Percentiles rank a stretch among this genome's conserved stretches.
phyloP scores from a whole-genome alignment of 441 rosid genomes.

The Raphanus hybrid region DNA sequence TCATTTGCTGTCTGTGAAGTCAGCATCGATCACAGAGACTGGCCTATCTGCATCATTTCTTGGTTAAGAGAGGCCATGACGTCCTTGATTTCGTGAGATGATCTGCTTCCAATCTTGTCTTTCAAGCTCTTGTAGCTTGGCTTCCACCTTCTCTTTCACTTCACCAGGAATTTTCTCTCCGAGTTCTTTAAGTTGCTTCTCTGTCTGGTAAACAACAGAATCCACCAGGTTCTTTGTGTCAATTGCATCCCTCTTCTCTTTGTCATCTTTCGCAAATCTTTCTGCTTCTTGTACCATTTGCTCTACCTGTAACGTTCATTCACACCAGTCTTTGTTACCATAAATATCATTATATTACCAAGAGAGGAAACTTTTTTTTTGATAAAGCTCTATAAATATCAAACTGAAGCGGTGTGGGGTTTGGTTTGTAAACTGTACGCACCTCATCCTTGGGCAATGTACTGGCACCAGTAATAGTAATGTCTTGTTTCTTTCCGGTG shows the following conservation, averaged over 20 bases:
- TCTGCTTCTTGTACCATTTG: slow-evolving; percentile 92
- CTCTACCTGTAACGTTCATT: slow-evolving; percentile 57
- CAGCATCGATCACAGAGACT: slow-evolving; percentile 65
- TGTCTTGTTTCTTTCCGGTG: too few species aligned
- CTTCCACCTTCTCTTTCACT: slow-evolving; percentile 85
- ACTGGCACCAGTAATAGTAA: too few species aligned
- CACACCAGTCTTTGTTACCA: too few species aligned
- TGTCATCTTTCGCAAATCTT: slow-evolving; percentile 84
- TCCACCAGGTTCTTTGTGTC: slow-evolving; percentile 98
- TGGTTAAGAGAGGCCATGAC: slow-evolving; percentile 87
- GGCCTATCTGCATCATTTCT: slow-evolving; percentile 89
- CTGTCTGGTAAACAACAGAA: slow-evolving; percentile 83
- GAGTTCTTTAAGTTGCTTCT: slow-evolving; percentile 90
- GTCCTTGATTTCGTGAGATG: slow-evolving; percentile 79
- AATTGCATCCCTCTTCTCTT: slow-evolving; percentile 89
- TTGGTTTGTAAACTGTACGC: too few species aligned
- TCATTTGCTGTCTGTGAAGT: slow-evolving; percentile 83
- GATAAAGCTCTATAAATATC: too few species aligned
- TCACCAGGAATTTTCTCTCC: slow-evolving; percentile 87
- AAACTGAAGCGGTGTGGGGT: too few species aligned
- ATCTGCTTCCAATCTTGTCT: slow-evolving; percentile 67
- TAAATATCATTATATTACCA: too few species aligned
- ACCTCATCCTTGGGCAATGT: too few species aligned
- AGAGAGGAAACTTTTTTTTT: too few species aligned
- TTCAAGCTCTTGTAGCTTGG: slow-evolving; percentile 78